phyloP scores from a whole-genome alignment of 257 asterid species.

The Prunella vulgaris region DNA sequence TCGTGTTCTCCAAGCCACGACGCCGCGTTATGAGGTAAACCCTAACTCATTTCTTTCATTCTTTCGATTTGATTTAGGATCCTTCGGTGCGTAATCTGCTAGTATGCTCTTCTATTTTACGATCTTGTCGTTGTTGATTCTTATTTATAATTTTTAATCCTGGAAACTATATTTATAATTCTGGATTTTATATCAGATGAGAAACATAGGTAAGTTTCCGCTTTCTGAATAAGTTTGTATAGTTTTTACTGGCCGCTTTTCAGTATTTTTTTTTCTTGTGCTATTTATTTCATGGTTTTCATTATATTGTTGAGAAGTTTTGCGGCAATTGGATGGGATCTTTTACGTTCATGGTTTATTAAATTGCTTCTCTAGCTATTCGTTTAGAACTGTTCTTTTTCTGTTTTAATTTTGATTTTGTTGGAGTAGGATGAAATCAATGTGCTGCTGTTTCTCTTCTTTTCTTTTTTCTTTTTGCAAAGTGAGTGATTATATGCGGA shows the following conservation, averaged over 20 bases:
- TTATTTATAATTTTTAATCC: not conserved
- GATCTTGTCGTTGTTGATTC: not conserved
- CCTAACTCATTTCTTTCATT: not conserved
- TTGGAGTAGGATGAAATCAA: not conserved
- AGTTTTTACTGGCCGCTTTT: not conserved
- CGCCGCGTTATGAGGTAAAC: conserved; percentile 1
- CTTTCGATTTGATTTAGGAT: not conserved
- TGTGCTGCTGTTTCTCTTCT: not conserved
- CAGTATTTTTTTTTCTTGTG: not conserved
- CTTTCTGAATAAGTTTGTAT: not conserved
- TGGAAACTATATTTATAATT: not conserved
- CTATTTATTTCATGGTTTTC: not conserved
- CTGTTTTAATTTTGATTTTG: not conserved
- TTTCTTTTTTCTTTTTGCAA: too few species aligned
- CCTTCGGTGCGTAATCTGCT: not conserved
- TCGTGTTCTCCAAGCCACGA: conserved; percentile 5
- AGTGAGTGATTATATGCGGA: not conserved
- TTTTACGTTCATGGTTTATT: not conserved
- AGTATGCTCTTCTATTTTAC: not conserved
- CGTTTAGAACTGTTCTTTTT: not conserved
- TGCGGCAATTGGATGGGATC: not conserved
- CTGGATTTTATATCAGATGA: not conserved
- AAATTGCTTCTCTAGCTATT: not conserved
- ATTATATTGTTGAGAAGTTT: not conserved
- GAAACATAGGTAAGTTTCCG: not conserved